These are phyloP conservation scores for Aspergillus sp. DNA, from an alignment of 2,329 filamentous ascomycete species.

Conservation along the genomic window DNA sequence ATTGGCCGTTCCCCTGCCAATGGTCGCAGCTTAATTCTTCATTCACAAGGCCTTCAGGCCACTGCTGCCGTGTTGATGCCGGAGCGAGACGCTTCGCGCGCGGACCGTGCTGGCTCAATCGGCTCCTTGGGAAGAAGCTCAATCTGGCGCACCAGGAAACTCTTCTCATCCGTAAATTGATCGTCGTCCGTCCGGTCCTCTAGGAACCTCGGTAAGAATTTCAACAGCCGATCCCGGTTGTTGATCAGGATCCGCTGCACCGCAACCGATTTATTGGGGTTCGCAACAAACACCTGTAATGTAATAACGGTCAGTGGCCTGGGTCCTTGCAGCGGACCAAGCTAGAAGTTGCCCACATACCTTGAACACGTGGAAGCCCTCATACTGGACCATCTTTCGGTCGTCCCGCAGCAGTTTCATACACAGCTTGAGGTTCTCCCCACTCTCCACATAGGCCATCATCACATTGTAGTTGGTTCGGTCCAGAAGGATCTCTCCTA, in stretches of 20 bases:
- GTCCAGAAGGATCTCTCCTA: conserved; percentile 92
- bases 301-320: conserved; percentile 24
- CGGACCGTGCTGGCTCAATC: conserved; percentile 36
- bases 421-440: conserved; percentile 94
- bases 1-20: background rate
- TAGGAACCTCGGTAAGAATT: conserved; percentile 86
- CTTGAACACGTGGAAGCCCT: conserved; percentile 99
- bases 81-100: conserved; percentile 29
- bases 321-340: background rate
- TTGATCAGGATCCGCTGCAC: conserved; percentile 95
- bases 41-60: conserved; percentile 20
- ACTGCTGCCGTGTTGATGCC: conserved; percentile 33
- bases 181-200: conserved; percentile 96
- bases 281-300: conserved; percentile 84
- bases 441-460: conserved; percentile 93
- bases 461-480: conserved; percentile 97
- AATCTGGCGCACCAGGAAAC: conserved; percentile 95
- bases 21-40: background rate
- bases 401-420: conserved; percentile 97
- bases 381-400: conserved; percentile 98
- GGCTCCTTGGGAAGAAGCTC: conserved; percentile 50
- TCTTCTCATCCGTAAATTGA: conserved; percentile 97
- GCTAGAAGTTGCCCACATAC: conserved; percentile 37
- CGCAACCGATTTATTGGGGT: conserved; percentile 95
- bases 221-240: conserved; percentile 87